Percentiles rank a stretch among this genome's conserved stretches.
Conservation (phyloP, 1,284 basidiomycete genomes). For the Trametes polyzona region DNA sequence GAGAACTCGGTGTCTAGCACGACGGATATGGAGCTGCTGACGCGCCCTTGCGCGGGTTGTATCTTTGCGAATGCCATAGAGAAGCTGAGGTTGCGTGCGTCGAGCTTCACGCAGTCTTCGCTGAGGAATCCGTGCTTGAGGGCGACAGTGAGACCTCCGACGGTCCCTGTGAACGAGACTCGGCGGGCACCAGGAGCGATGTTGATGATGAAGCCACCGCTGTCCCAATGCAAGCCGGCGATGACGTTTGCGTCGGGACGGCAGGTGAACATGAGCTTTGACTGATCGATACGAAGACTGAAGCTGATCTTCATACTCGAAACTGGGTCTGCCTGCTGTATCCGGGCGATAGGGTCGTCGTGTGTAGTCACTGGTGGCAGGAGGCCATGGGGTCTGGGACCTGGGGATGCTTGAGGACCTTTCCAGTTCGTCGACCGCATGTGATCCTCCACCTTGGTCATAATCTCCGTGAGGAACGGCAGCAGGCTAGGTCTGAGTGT, state of each 20-base stretch:
- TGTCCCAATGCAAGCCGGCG: conserved; percentile 87
- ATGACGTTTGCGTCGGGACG: conserved; percentile 88
- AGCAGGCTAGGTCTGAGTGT: conserved; percentile 79
- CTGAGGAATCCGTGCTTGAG: conserved; percentile 83
- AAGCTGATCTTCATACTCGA: conserved; percentile 75
- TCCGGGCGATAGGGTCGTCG: conserved; percentile 8
- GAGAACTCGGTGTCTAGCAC: conserved; percentile 78
- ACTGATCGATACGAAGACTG: conserved; percentile 88
- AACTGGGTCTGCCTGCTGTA: conserved; percentile 23
- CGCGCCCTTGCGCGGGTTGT: conserved; percentile 39
- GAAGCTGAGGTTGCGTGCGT: conserved; percentile 77
- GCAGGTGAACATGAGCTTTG: conserved; percentile 83
- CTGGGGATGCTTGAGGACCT: conserved; percentile 29
- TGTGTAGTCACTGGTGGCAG: conserved; percentile 12
- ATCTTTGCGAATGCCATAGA: conserved; percentile 66
- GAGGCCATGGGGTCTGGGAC: conserved; percentile 22
- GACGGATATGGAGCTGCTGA: conserved; percentile 66
- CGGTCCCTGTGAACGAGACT: conserved; percentile 75
- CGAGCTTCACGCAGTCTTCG: conserved; percentile 76
- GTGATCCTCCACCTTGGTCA: conserved; percentile 65
- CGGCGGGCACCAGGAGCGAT: conserved; percentile 72
- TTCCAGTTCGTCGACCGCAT: conserved; percentile 48
- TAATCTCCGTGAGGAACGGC: conserved; percentile 80
- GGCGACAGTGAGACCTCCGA: conserved; percentile 78
- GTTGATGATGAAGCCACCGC: conserved; percentile 84